A percentile compares a stretch with the other conserved stretches of the same genome.
Conservation (phyloP, 2,329 filamentous ascomycete species). For the Lachnellula subtilissima region DNA sequence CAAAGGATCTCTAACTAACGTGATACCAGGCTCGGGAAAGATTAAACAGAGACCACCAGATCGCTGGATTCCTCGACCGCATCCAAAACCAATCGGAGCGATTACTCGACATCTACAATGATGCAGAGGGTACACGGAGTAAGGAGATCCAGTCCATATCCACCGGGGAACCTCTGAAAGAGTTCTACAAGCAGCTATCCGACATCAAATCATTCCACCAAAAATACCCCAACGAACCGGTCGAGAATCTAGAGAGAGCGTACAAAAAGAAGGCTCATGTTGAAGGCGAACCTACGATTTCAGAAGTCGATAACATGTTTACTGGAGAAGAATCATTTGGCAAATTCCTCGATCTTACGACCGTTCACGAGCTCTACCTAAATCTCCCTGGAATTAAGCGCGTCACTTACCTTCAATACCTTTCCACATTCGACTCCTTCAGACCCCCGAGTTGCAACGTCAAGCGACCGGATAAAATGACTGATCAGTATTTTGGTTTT, state of each 20-base stretch:
- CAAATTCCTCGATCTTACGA: slow-evolving; percentile 84
- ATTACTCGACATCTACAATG: slow-evolving; percentile 78
- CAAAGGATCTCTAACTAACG: slow-evolving; percentile 9
- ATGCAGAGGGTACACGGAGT: slow-evolving; percentile 65
- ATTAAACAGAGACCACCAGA: slow-evolving; percentile 86
- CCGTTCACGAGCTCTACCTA: slow-evolving; percentile 79
- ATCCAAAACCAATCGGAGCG: slow-evolving; percentile 82
- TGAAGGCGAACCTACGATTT: slow-evolving; percentile 57
- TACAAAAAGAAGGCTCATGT: slow-evolving; percentile 70
- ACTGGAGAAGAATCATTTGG: slow-evolving; percentile 93
- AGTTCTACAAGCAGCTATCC: slow-evolving; percentile 82
- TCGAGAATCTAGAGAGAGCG: slow-evolving; percentile 89
- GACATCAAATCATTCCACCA: slow-evolving; percentile 84
- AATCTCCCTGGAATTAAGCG: slow-evolving; percentile 86
- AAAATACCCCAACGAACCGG: slow-evolving; percentile 87
- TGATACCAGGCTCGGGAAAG: slow-evolving; percentile 71
- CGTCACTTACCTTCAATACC: slow-evolving; percentile 84
- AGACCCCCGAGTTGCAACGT: slow-evolving; percentile 66
- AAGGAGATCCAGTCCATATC: slow-evolving; percentile 81
- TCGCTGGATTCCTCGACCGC: slow-evolving; percentile 78
- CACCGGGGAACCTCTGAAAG: slow-evolving; percentile 79
- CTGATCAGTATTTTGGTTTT: slow-evolving; percentile 88
- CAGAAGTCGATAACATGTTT: slow-evolving; percentile 84
- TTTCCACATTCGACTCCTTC: slow-evolving; percentile 88
- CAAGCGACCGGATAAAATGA: slow-evolving; percentile 79